Base-by-base conservation (phyloP, 2,329 filamentous ascomycete genomes). In the Fusarium chuoi region DNA sequence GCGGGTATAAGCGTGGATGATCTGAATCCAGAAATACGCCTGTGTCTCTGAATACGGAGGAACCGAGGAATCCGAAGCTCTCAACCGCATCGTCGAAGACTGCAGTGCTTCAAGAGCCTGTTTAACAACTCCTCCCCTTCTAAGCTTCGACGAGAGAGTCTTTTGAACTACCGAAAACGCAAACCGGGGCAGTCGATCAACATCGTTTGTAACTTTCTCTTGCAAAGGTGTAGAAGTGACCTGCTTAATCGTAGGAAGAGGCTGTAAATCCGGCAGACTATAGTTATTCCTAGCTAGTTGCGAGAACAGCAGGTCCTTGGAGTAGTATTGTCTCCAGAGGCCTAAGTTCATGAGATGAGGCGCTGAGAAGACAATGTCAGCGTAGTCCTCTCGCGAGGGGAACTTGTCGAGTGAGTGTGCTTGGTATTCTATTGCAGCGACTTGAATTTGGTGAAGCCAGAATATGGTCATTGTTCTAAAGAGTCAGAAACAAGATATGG, bases 371-470 rank as follows among this genome's bases (percentile, higher is more conserved):
- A 81, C 58, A 2, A 82, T 75, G 0, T 71, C 38, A 7, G 72
- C 71, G 18, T 81, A 82, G 30, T 70, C 74, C 10, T 65, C 56
- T 4, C 52, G 66, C 0, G 63, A 26, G 5, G 78, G 74, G 7
- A 78, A 72, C 4, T 67, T 57, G 4, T 39, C 33, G 5, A 61
- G 35, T 4, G 69, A 58, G 13, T 68, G 54, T 7, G 74, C 55
- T 46, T 78, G 75, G 55, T 78, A 79, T 17, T 72, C 70, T 4
- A 79, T 63, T 13, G 81, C 74, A 4, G 81, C 78, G 6, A 79
- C 58, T 22, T 80, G 79, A 2, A 83, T 78, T n/a, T 81, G 79
- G 26, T 81, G 71, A 6, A 83, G 74, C 78, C 81, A 83, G 52
- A 83, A 83, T 7, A 79, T 66, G 0, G 82, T 82, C 78, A 83